These are phyloP conservation scores for Nothomitra cinnamomea DNA, from an alignment of 2,329 filamentous ascomycete genomes.

Conservation along the genomic window DNA sequence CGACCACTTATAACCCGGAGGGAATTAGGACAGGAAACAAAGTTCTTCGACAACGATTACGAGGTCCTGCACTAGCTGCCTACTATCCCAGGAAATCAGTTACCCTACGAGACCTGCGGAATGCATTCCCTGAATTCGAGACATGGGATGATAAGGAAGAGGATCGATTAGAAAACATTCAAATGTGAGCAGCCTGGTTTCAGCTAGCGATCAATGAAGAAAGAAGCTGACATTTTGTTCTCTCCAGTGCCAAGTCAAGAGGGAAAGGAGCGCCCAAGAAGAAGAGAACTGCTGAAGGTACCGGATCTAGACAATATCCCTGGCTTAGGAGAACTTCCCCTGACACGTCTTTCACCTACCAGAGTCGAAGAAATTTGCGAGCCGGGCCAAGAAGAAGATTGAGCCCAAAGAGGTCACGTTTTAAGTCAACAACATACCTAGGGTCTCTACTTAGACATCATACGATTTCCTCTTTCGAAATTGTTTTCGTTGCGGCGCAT, in stretches of 20 bases:
- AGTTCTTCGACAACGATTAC: slow-evolving; percentile 72
- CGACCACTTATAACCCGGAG: slow-evolving; percentile 77
- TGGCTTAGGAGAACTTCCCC: slow-evolving; percentile 5
- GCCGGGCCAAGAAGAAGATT: slow-evolving; percentile 26
- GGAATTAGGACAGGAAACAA: slow-evolving; percentile 75
- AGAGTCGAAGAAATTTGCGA: slow-evolving; percentile 30
- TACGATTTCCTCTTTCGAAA: slow-evolving; percentile 95
- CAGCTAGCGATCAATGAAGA: background rate
- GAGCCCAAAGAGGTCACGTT: background rate
- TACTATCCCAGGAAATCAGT: slow-evolving; percentile 74
- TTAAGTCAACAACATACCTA: slow-evolving; percentile 74
- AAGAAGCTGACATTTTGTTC: slow-evolving; percentile 5
- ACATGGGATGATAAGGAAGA: slow-evolving; percentile 62
- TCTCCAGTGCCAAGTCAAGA: slow-evolving; percentile 48
- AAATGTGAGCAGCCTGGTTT: slow-evolving; percentile 23
- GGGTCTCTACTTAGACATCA: slow-evolving; percentile 92
- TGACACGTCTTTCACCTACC: slow-evolving; percentile 4
- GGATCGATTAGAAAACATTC: slow-evolving; percentile 59
- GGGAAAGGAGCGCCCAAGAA: slow-evolving; percentile 85
- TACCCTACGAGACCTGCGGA: slow-evolving; percentile 57
- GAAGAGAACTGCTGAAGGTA: slow-evolving; percentile 46
- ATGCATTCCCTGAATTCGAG: slow-evolving; percentile 48
- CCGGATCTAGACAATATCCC: slow-evolving; percentile 15
- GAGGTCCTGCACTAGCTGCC: slow-evolving; percentile 62
- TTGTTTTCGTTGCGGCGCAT: slow-evolving; percentile 26